Percentiles rank a stretch among this genome's conserved stretches.
These are phyloP conservation scores for Cytospora paraplurivora DNA, from an alignment of 2,329 filamentous ascomycete genomes.

Conservation along the genomic window DNA sequence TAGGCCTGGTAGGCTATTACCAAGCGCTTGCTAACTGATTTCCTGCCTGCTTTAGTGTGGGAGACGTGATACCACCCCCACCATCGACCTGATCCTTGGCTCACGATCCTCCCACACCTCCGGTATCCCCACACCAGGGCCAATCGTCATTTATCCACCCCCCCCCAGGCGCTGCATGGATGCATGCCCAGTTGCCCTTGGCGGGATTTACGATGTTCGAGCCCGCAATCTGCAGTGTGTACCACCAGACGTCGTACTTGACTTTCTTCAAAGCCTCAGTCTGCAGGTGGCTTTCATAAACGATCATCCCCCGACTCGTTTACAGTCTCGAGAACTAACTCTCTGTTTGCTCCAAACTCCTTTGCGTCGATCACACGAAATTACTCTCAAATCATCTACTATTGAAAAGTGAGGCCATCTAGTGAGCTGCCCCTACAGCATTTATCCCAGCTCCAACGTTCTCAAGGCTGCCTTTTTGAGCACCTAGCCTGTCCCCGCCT, in stretches of 20 bases:
- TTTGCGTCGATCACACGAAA: conserved; percentile 14
- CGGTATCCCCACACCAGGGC: conserved; percentile 15
- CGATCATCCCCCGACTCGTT: conserved; percentile 16
- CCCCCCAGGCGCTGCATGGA: conserved; percentile 23
- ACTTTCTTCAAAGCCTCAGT: conserved; percentile 16
- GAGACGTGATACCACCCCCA: conserved; percentile 15
- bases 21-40: not conserved
- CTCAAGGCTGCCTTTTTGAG: conserved; percentile 14
- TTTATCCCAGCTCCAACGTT: conserved; percentile 22
- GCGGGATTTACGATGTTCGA: conserved; percentile 22
- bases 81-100: conserved; percentile 20
- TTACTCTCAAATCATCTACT: conserved; percentile 7
- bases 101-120: conserved; percentile 22
- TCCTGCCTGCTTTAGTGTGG: not conserved
- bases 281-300: conserved; percentile 24
- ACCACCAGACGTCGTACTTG: conserved; percentile 12
- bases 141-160: conserved; percentile 29
- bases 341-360: conserved; percentile 22
- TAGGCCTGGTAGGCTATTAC: too few relatives aligned
- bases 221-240: conserved; percentile 23
- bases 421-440: conserved; percentile 15
- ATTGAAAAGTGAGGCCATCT: conserved; percentile 13
- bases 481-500: conserved; percentile 14
- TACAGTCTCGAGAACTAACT: conserved; percentile 16
- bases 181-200: conserved; percentile 14